These are phyloP conservation scores for Cordyceps farinosa DNA, from an alignment of 2,329 filamentous ascomycete genomes.

Conservation along the genomic window DNA sequence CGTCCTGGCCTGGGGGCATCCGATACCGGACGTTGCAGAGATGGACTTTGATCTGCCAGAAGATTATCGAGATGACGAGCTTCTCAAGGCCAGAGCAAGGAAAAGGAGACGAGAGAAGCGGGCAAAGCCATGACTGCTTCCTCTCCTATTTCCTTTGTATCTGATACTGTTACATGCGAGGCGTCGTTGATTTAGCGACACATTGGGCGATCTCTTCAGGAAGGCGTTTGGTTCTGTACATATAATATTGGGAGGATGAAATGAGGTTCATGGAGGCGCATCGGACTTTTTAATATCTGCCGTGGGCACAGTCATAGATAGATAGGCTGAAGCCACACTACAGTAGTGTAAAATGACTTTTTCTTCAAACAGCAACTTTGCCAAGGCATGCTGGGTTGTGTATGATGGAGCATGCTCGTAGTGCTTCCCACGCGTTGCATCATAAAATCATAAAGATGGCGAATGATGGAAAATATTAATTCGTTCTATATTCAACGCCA, in stretches of 20 bases:
- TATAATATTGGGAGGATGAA: background rate
- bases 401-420: background rate
- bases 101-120: slow-evolving; percentile 60
- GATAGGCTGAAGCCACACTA: background rate
- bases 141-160: background rate
- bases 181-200: slow-evolving; percentile 5
- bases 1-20: slow-evolving; percentile 75
- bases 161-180: background rate
- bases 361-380: background rate
- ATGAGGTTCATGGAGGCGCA: slow-evolving; percentile 1
- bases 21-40: slow-evolving; percentile 69
- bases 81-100: slow-evolving; percentile 56
- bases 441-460: background rate
- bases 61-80: slow-evolving; percentile 56
- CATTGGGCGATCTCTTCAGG: background rate
- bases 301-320: background rate
- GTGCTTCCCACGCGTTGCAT: background rate
- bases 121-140: slow-evolving; percentile 38
- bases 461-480: background rate
- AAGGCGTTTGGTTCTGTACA: slow-evolving; percentile 16
- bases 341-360: slow-evolving; percentile 4
- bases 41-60: slow-evolving; percentile 72
- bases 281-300: slow-evolving; percentile 5
- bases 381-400: background rate
- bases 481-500: background rate